Base-by-base conservation (phyloP, 139 green algal species). In the Coelastrella sp. region DNA sequence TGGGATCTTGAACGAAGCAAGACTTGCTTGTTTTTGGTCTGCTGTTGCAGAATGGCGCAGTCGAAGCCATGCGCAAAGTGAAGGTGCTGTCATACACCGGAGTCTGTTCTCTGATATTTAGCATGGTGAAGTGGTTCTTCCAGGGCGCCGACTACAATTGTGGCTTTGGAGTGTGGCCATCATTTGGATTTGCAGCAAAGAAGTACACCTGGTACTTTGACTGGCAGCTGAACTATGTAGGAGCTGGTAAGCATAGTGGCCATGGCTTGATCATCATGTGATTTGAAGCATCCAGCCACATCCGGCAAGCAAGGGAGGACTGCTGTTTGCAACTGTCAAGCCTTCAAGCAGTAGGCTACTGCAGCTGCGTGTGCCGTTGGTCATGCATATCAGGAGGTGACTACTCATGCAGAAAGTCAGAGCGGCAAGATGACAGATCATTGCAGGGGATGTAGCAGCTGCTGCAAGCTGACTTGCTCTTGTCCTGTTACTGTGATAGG, bases 111-210 rank as follows among this genome's bases (percentile, higher is more conserved):
- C 82, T 88, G n/a, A 21, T 68, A 6, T 88, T 88, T 38, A 81
- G 62, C 32, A 30, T 80, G 35, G n/a, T 82, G 64, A 88, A 88
- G 84, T 88, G 84, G 84, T 77, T 88, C 51, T 81, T 88, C 76
- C 43, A 73, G 21, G 80, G 80, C 67, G 80, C 23, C 9, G 67
- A 86, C 50, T 86, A 86, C n/a, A 37, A 27, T 11, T 86, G 80
- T 34, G 80, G 80, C 50, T 86, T 86, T 38, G 35, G 34, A 17
- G 35, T 69, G 2, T 86, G 66, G 66, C 80, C 80, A 27, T 80
- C 62, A 6, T 86, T 86, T 86, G 80, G 80, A 3, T 48, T 86
- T 23, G 27, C 35, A 34, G 80, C 80, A 6, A 34, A 80, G 66
- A 72, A 80, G 80, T 79, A 59, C 48, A 79, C 67, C 13, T 86